These are phyloP conservation scores for Phaeotremella skinneri DNA, from an alignment of 768 basidiomycete genomes.

Conservation along the genomic window DNA sequence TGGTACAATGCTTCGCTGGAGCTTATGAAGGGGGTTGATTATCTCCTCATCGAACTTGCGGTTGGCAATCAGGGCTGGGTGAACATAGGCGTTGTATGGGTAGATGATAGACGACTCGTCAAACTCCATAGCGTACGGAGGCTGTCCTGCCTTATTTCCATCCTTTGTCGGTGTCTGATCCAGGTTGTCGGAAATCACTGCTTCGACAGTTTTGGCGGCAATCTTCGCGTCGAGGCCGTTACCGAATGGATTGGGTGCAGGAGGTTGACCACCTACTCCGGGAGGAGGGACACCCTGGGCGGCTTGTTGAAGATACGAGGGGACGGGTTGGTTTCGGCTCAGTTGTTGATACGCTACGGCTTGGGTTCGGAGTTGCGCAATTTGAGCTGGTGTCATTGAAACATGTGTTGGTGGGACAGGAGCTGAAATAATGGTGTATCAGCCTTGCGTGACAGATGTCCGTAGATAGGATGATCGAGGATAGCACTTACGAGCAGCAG, in stretches of 20 bases:
- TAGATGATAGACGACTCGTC: conserved; percentile 77
- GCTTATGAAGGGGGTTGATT: conserved; percentile 43
- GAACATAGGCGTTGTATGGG: conserved; percentile 84
- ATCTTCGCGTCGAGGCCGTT: conserved; percentile 30
- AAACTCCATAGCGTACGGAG: conserved; percentile 61
- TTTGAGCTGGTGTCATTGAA: conserved; percentile 50
- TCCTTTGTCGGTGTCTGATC: conserved; percentile 15
- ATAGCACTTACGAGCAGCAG: background rate
- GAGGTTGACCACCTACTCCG: conserved; percentile 28
- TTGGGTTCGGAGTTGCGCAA: conserved; percentile 50
- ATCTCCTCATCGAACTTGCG: conserved; percentile 60
- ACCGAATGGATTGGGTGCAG: conserved; percentile 20
- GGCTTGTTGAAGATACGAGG: conserved; percentile 46
- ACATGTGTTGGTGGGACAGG: conserved; percentile 16
- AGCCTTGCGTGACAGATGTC: no score
- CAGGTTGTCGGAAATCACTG: conserved; percentile 26
- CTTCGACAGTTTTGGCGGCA: conserved; percentile 48
- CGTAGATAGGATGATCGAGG: no score
- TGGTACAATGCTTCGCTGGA: conserved; percentile 71
- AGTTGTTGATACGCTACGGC: conserved; percentile 48
- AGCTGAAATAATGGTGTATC: background rate
- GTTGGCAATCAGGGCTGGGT: conserved; percentile 64
- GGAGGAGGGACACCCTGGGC: conserved; percentile 39
- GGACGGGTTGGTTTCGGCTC: conserved; percentile 46
- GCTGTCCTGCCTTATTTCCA: conserved; percentile 10